Percentiles rank a stretch among this genome's conserved stretches.
Conservation (phyloP, 768 basidiomycete species). For the Boletellus sp. region DNA sequence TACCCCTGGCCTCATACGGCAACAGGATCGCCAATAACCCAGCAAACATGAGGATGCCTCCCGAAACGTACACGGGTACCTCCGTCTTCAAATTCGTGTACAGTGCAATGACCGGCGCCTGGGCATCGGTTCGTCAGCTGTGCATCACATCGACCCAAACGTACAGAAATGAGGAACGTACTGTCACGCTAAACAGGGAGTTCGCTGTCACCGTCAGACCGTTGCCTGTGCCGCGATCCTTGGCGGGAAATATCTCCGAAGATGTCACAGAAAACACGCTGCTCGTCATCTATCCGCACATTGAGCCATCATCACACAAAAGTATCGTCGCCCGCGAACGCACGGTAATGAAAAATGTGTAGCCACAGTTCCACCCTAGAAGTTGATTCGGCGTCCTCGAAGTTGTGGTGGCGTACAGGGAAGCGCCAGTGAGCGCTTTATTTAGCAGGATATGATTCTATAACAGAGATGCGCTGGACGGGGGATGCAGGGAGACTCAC, state of each 20-base stretch:
- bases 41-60: too few relatives aligned
- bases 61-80: conserved; percentile 70
- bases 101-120: conserved; percentile 67
- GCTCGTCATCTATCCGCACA: conserved; percentile 60
- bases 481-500: conserved; percentile 43
- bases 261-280: conserved; percentile 72
- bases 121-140: neutral
- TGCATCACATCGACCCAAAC: too few relatives aligned
- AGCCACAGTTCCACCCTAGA: conserved; percentile 78
- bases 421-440: too few relatives aligned
- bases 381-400: conserved; percentile 61
- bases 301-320: neutral
- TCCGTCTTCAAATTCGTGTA: conserved; percentile 60
- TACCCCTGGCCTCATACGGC: too few relatives aligned
- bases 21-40: too few relatives aligned
- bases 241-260: too few relatives aligned
- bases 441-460: conserved; percentile 46
- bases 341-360: conserved; percentile 59
- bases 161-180: conserved; percentile 18
- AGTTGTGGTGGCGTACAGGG: conserved; percentile 69
- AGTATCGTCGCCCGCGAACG: conserved; percentile 11
- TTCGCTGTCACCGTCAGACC: too few relatives aligned
- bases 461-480: conserved; percentile 25
- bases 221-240: too few relatives aligned
- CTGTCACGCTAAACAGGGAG: conserved; percentile 67